Evolutionary conservation across 495 filamentous ascomycete genomes (phyloP).

Genomic region (Chaetomium tenue): DNA sequence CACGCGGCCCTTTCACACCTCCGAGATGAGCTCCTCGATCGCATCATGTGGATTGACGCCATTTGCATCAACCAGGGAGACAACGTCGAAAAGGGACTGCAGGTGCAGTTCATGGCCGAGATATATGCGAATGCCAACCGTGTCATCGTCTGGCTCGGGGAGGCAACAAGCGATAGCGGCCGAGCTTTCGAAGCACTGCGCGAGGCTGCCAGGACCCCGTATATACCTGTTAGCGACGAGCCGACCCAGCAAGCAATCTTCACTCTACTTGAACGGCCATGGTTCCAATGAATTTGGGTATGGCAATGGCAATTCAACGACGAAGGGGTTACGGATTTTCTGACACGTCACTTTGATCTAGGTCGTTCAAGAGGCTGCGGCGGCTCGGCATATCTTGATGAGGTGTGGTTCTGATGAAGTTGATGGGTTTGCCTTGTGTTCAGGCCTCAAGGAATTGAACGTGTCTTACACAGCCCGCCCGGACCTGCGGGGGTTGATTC

Average conservation of each 20-base stretch:
- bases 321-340: not conserved
- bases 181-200: not conserved
- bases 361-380: conserved; percentile 7
- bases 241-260: conserved; percentile 1
- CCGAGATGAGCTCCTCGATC: not conserved
- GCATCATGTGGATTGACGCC: not conserved
- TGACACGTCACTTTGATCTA: not conserved
- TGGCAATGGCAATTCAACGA: not conserved
- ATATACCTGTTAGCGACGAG: too few relatives aligned
- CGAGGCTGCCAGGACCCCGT: not conserved
- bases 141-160: not conserved
- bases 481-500: not conserved
- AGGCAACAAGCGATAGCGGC: not conserved
- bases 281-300: conserved; percentile 11
- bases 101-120: conserved; percentile 1
- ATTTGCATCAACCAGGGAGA: conserved; percentile 2
- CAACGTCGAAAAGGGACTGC: not conserved
- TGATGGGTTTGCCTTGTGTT: conserved; percentile 3
- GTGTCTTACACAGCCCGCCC: not conserved
- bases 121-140: not conserved
- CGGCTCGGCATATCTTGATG: conserved; percentile 2
- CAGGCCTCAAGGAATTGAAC: not conserved
- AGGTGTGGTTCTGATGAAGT: not conserved
- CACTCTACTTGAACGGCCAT: conserved; percentile 1
- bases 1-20: not conserved